Evolutionary conservation across 2,329 filamentous ascomycete species (phyloP).

Genomic region (Fusarium beomiforme): DNA sequence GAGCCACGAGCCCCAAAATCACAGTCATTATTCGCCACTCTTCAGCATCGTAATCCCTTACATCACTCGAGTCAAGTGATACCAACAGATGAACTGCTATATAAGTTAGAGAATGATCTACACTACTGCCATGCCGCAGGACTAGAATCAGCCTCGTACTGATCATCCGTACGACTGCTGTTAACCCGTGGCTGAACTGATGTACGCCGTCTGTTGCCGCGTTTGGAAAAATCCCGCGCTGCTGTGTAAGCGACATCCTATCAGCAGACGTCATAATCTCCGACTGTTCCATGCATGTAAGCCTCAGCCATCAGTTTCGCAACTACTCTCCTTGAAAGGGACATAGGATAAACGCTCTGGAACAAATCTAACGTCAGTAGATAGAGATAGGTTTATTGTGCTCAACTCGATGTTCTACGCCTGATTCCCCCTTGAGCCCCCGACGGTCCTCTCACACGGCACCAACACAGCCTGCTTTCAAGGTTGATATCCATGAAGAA

Average conservation of each 20-base stretch:
- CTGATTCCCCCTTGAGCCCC: neutral
- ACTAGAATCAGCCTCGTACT: neutral
- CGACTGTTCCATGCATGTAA: neutral
- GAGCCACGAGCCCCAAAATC: too few relatives aligned
- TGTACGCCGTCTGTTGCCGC: rapidly evolving
- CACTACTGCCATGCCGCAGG: neutral
- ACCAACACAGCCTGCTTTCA: neutral
- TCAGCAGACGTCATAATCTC: neutral
- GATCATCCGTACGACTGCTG: neutral
- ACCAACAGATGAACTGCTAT: too few relatives aligned
- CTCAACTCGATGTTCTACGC: neutral
- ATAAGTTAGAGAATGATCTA: neutral
- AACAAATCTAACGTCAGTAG: neutral
- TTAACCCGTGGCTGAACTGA: neutral
- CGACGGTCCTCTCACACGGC: neutral
- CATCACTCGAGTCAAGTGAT: too few relatives aligned
- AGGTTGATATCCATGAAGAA: neutral
- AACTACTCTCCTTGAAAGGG: too few relatives aligned
- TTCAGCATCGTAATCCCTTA: too few relatives aligned
- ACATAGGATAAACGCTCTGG: neutral
- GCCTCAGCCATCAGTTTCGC: neutral
- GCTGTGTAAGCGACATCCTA: neutral
- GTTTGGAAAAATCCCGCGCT: neutral
- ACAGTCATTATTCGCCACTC: too few relatives aligned
- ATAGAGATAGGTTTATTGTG: rapidly evolving